phyloP scores from a whole-genome alignment of 2,329 filamentous ascomycete species.

The Claviceps arundinis region DNA sequence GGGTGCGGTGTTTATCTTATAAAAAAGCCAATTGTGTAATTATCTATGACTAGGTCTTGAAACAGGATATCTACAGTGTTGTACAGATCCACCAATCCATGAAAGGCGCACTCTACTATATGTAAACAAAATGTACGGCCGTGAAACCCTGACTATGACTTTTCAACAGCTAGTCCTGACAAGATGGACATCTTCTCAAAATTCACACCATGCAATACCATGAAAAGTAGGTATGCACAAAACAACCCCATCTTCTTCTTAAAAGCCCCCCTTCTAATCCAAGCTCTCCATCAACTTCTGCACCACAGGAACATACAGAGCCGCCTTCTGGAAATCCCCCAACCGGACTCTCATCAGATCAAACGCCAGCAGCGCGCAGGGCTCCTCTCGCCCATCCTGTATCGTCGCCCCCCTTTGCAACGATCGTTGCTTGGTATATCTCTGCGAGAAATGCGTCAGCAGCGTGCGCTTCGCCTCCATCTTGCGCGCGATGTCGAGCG shows the following conservation, averaged over 20 bases:
- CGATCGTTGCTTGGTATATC: constrained; percentile 58
- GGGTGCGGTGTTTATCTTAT: too few relatives aligned
- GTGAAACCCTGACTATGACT: too few relatives aligned
- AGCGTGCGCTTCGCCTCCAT: constrained; percentile 75
- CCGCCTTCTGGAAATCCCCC: constrained; percentile 55
- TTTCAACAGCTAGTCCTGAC: too few relatives aligned
- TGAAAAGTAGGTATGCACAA: neutral
- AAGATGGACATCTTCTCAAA: too few relatives aligned
- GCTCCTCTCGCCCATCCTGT: constrained; percentile 13
- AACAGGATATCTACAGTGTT: too few relatives aligned
- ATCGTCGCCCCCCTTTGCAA: constrained; percentile 21
- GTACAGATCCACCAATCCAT: too few relatives aligned
- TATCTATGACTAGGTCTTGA: too few relatives aligned
- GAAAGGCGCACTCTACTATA: too few relatives aligned
- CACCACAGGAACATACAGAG: constrained; percentile 47
- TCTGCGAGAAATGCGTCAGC: constrained; percentile 88
- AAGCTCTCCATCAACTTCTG: constrained; percentile 33
- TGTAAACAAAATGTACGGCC: too few relatives aligned
- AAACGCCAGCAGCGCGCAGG: constrained; percentile 54
- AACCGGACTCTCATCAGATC: constrained; percentile 66
- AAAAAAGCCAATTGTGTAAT: too few relatives aligned
- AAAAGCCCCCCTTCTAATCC: neutral
- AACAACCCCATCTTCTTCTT: neutral
- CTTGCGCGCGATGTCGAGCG: constrained; percentile 57
- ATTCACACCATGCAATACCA: too few relatives aligned